Percentiles rank a stretch among this genome's conserved stretches.
Conservation (phyloP, 164 flowering plant genomes). For the Magnolia kwangsiensis region DNA sequence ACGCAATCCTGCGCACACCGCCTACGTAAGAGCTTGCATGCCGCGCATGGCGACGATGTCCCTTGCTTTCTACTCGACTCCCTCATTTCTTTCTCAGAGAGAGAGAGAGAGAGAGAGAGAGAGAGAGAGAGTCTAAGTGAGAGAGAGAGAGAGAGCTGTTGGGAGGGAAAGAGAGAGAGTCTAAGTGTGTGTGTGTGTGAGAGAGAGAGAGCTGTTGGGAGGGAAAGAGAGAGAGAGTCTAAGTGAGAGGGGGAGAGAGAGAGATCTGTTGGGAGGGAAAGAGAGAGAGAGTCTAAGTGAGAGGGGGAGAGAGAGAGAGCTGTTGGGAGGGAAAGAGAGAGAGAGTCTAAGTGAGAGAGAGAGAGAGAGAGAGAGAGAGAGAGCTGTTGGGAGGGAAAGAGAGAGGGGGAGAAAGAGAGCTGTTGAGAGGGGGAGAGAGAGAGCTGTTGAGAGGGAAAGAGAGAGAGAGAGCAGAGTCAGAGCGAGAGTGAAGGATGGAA, state of each 20-base stretch:
- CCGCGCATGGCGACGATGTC: constrained; percentile 75
- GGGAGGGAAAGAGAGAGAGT: background rate
- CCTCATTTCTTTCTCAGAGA: constrained; percentile 22
- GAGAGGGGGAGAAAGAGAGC: background rate
- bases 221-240: background rate
- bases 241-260: background rate
- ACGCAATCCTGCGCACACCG: constrained; percentile 76
- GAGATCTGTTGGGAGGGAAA: background rate
- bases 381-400: background rate
- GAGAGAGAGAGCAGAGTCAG: background rate
- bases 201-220: background rate
- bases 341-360: background rate
- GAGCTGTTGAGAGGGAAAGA: background rate
- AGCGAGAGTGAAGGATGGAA: background rate
- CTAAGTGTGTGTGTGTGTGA: too few species aligned
- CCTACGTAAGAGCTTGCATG: constrained; percentile 78
- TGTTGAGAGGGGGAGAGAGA: background rate
- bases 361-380: background rate
- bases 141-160: background rate
- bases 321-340: background rate
- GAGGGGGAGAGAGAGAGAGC: background rate
- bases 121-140: background rate
- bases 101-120: background rate
- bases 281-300: background rate
- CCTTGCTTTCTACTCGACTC: constrained; percentile 50